Conservation (phyloP, 228 moss, liverwort and hornwort genomes). For the Sphagnum fallax region DNA sequence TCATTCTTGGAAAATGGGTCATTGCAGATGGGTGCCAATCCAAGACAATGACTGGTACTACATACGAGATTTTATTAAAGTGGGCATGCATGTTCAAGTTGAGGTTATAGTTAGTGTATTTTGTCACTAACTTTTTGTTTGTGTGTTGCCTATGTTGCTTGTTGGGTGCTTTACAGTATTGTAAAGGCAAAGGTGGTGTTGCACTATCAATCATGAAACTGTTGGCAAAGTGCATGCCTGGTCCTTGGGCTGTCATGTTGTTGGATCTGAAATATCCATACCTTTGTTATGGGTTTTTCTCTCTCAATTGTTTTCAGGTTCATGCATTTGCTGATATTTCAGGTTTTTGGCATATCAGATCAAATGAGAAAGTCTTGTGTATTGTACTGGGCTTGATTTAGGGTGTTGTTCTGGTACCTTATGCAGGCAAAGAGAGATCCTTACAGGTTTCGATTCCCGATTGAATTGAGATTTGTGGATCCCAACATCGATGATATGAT, state of each 20-base stretch:
- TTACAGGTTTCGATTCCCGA: slow-evolving; percentile 88
- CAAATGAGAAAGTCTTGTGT: no score
- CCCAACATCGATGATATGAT: slow-evolving; percentile 90
- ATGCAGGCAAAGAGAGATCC: slow-evolving; percentile 96
- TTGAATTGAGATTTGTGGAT: slow-evolving; percentile 92
- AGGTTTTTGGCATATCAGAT: no score
- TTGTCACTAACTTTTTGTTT: not conserved
- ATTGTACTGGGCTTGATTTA: no score
- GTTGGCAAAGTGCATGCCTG: no score
- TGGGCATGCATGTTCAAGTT: slow-evolving; percentile 86
- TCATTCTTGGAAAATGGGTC: no score
- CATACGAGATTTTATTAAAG: slow-evolving; percentile 77
- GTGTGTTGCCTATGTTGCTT: not conserved
- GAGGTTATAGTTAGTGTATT: slow-evolving; percentile 73
- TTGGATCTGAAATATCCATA: no score
- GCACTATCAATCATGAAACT: no score
- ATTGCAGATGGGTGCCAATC: slow-evolving; percentile 88
- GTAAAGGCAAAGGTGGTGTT: no score
- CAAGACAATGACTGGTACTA: slow-evolving; percentile 96
- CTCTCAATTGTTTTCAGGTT: no score
- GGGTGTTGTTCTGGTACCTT: not conserved
- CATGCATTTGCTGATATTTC: no score
- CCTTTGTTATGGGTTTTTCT: not conserved
- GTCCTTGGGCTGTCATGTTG: not conserved
- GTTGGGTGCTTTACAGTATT: no score